Evolutionary conservation across 169 alveolate species (phyloP), one percentile per base, ranked within the genome.

Genomic region (Babesia divergens): DNA sequence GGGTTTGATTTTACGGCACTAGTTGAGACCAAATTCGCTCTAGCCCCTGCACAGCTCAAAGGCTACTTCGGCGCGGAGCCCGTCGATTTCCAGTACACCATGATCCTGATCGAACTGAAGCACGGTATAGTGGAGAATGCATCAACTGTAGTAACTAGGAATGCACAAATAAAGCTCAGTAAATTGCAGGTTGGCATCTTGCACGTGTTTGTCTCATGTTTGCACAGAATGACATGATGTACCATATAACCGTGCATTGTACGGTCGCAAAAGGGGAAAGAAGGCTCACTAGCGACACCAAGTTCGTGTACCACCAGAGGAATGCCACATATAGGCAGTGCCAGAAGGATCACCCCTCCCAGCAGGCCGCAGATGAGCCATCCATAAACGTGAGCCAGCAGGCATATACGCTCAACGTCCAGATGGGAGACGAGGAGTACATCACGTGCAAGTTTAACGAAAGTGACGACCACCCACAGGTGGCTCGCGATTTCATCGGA

Each of bases 181-280:
- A 60, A 53, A 49, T 64, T 74, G 37, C 56, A 62, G 64, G 84
- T 40, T 32, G 14, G 59, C 35, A 0, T 6, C 1, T 8, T 11
- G 0, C 20, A 16, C 18, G n/a, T 20, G 35, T 5, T 0, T 16
- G n/a, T 20, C 18, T 38, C 2, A 16, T 22, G 14, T 26, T 40
- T 31, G 22, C 16, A 11, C 60, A 70, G 82, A 52, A 40, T 13
- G 82, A 55, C 22, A 43, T 56, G 24, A 29, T 22, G 42, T 74
- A 74, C 59, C 72, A 56, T 28, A 56, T 62, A 22, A 58, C 84
- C n/a, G 84, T 64, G 42, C 84, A 74, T 51, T 43, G 56, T 50
- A 38, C 65, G 16, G 84, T 59, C 8, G 60, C 72, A 5, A 26
- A 44, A 35, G 53, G 51, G 22, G 56, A 74, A 29, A 26, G 59